These are phyloP conservation scores for Clavaria fumosa DNA, from an alignment of 768 basidiomycete species.

Conservation along the genomic window DNA sequence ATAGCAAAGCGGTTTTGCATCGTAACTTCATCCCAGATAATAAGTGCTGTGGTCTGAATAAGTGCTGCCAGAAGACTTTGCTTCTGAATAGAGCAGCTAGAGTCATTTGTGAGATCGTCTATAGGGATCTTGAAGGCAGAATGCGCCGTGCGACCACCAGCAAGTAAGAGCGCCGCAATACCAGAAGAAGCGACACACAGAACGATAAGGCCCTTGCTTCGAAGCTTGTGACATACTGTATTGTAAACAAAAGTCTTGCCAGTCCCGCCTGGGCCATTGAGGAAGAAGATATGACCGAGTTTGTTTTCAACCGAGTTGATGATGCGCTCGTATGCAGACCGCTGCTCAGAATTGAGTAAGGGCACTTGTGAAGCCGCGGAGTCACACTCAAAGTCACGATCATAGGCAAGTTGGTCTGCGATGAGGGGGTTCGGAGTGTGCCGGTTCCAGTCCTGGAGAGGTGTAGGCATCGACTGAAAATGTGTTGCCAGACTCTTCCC, in stretches of 20 bases:
- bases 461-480: constrained; percentile 19
- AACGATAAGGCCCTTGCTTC: constrained; percentile 3
- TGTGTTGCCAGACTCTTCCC: constrained; percentile 12
- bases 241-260: not conserved
- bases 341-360: constrained; percentile 21
- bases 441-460: constrained; percentile 15
- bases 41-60: constrained; percentile 17
- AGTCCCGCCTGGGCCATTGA: constrained; percentile 3
- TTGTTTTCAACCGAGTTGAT: constrained; percentile 13
- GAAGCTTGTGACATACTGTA: not conserved
- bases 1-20: constrained; percentile 22
- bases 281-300: constrained; percentile 9
- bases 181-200: constrained; percentile 6
- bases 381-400: constrained; percentile 3
- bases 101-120: constrained; percentile 14
- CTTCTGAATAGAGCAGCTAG: constrained; percentile 22
- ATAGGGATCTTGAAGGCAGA: constrained; percentile 7
- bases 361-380: constrained; percentile 5
- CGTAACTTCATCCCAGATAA: constrained; percentile 32
- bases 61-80: constrained; percentile 19
- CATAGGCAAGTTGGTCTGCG: constrained; percentile 20
- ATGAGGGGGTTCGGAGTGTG: constrained; percentile 16
- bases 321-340: constrained; percentile 17
- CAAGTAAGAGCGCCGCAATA: constrained; percentile 6
- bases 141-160: constrained; percentile 5